phyloP scores from a whole-genome alignment of 805 yeast genomes.

The Barnettozyma sucrosica region DNA sequence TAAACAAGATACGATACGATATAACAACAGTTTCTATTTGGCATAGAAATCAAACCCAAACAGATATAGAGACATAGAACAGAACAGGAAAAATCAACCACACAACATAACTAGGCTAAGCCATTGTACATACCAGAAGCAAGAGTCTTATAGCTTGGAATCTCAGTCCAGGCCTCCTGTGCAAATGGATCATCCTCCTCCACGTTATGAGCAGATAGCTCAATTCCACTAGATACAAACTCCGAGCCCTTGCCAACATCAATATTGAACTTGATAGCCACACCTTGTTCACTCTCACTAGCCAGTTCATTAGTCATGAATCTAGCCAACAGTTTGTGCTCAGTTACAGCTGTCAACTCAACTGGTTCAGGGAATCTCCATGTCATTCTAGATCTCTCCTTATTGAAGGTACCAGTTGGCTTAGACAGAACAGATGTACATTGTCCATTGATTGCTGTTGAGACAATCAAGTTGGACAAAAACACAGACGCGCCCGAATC shows the following conservation, averaged over 20 bases:
- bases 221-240: slow-evolving; percentile 37
- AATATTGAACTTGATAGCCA: slow-evolving; percentile 59
- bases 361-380: slow-evolving; percentile 62
- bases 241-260: slow-evolving; percentile 38
- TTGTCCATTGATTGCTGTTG: slow-evolving; percentile 57
- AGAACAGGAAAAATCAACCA: not conserved
- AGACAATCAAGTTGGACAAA: slow-evolving; percentile 34
- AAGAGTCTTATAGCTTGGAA: slow-evolving; percentile 29
- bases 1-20: not conserved
- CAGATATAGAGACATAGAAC: not conserved
- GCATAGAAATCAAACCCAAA: not conserved
- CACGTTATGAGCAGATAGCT: slow-evolving; percentile 32
- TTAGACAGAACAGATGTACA: slow-evolving; percentile 75
- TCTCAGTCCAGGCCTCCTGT: slow-evolving; percentile 30
- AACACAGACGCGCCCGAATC: slow-evolving; percentile 32
- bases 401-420: slow-evolving; percentile 88
- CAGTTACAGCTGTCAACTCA: slow-evolving; percentile 32
- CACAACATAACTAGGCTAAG: slow-evolving; percentile 6
- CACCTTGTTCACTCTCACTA: slow-evolving; percentile 68
- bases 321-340: slow-evolving; percentile 77
- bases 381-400: slow-evolving; percentile 77
- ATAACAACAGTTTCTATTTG: not conserved
- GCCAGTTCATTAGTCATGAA: slow-evolving; percentile 72
- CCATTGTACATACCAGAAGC: slow-evolving; percentile 35
- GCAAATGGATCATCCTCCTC: slow-evolving; percentile 36